A percentile compares a stretch with the other conserved stretches of the same genome.
These are phyloP conservation scores for Jatropha curcas DNA, from an alignment of 345 rosid genomes.

Conservation along the genomic window DNA sequence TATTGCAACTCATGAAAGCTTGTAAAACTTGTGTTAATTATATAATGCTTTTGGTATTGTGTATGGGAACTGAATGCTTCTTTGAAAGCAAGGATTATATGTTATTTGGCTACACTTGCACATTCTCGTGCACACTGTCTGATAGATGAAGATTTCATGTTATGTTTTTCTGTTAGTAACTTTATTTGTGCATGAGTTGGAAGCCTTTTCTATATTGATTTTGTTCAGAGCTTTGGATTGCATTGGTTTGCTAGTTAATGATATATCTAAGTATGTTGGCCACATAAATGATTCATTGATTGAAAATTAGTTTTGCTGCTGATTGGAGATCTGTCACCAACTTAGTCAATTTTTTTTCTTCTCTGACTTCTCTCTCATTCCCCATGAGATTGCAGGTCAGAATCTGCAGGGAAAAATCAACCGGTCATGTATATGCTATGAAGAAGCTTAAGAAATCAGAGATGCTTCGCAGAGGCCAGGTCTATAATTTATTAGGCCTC, in stretches of 20 bases:
- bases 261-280: neutral
- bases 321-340: neutral
- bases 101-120: neutral
- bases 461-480: constrained; percentile 98
- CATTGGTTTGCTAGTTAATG: neutral
- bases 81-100: neutral
- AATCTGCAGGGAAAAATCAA: constrained; percentile 79
- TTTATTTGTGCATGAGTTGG: neutral
- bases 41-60: neutral
- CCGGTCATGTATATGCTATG: constrained; percentile 96
- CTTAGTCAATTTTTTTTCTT: neutral
- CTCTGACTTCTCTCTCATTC: neutral
- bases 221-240: neutral
- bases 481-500: constrained; percentile 14
- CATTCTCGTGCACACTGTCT: neutral
- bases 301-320: neutral
- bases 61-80: neutral
- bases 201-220: neutral
- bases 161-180: neutral
- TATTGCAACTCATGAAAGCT: neutral
- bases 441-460: constrained; percentile 89
- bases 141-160: neutral
- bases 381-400: constrained; percentile 59
- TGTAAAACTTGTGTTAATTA: neutral
- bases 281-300: neutral